These are phyloP conservation scores for Pseudonitzschia multiseries DNA, from an alignment of 108 stramenopile species.

Conservation along the genomic window DNA sequence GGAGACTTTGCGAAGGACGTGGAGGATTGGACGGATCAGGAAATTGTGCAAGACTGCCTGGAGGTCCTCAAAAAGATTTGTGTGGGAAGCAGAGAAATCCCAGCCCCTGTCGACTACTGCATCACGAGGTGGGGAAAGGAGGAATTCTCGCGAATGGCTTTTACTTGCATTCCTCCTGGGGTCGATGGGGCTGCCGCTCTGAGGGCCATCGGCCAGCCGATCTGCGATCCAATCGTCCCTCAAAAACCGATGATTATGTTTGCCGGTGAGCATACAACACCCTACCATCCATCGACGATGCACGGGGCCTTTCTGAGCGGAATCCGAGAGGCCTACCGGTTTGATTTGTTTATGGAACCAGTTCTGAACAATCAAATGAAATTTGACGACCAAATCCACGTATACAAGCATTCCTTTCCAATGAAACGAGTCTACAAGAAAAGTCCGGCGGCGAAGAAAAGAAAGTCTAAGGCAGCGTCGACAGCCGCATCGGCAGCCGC, in stretches of 20 bases:
- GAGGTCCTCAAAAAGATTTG: conserved; percentile 61
- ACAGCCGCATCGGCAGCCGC: not conserved
- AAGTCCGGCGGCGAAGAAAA: not conserved
- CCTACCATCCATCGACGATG: conserved; percentile 89
- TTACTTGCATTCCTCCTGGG: conserved; percentile 75
- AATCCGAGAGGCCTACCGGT: conserved; percentile 87
- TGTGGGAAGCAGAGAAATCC: conserved; percentile 26
- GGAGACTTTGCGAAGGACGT: conserved; percentile 69
- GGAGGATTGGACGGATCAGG: conserved; percentile 59
- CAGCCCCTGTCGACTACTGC: conserved; percentile 66
- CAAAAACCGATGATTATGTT: conserved; percentile 67
- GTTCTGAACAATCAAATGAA: conserved; percentile 44
- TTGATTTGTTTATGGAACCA: conserved; percentile 67
- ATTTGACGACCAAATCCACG: conserved; percentile 53
- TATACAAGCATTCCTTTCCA: conserved; percentile 70
- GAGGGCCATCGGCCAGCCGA: conserved; percentile 51
- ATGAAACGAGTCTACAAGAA: conserved; percentile 23
- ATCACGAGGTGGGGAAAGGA: conserved; percentile 82
- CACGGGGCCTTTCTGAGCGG: conserved; percentile 91
- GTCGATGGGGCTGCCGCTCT: conserved; percentile 63
- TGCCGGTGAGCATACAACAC: conserved; percentile 94
- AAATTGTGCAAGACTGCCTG: conserved; percentile 68
- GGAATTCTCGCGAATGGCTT: conserved; percentile 60
- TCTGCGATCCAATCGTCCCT: conserved; percentile 45
- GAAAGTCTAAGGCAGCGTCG: not conserved